Percentiles rank a stretch among this genome's conserved stretches.
phyloP scores from a whole-genome alignment of 306 rosid genomes.

The Rosa persica region DNA sequence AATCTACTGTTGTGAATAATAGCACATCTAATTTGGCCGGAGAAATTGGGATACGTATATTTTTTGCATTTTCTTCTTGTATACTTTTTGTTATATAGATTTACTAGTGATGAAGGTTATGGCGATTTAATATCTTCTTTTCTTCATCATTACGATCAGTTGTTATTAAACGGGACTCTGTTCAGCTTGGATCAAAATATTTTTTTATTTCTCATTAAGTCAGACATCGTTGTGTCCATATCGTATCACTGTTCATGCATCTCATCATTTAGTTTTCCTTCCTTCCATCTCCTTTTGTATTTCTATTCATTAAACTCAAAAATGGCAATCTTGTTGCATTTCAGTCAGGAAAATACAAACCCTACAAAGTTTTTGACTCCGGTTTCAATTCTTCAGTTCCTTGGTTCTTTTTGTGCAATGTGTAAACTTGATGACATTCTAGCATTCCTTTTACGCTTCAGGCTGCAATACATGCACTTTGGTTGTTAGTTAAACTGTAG shows the following conservation, averaged over 20 bases:
- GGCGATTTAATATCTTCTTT: neutral
- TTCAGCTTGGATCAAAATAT: neutral
- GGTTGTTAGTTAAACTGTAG: neutral
- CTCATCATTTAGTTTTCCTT: neutral
- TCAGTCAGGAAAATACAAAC: neutral
- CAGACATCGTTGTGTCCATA: conserved; percentile 1
- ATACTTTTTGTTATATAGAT: neutral
- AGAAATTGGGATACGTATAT: too few species aligned
- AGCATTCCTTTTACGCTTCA: neutral
- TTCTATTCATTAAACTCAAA: neutral
- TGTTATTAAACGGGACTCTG: neutral
- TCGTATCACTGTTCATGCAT: neutral
- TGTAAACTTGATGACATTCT: neutral
- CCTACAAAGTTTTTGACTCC: neutral
- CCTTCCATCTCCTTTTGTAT: neutral
- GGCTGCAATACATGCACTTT: neutral
- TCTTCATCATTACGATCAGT: neutral
- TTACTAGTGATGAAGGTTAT: neutral
- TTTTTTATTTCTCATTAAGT: neutral
- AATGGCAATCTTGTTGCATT: neutral
- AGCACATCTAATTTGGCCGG: neutral
- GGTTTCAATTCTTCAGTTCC: neutral
- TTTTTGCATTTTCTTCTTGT: neutral
- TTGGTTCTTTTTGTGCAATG: neutral
- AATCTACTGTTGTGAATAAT: neutral